Evolutionary conservation across 371 early-diverging fungal genomes (phyloP), one percentile per base, ranked within the genome.

Genomic region (Saksenaea oblongispora): DNA sequence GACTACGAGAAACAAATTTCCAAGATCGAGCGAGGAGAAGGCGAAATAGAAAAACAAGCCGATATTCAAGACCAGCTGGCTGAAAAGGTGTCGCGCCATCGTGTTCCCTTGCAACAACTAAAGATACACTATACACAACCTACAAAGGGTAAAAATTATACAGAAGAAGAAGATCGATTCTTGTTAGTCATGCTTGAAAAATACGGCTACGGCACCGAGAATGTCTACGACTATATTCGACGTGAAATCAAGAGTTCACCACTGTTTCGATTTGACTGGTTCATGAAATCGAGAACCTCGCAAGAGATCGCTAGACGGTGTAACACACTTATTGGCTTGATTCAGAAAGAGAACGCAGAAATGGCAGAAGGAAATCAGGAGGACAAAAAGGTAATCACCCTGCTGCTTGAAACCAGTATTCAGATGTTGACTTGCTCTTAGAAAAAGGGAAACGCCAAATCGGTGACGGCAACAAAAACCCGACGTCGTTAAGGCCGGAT

Each of bases 91-190:
- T 73, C 80, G 26, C 79, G 84, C 42, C 88, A 92, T 59, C 88
- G 89, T 34, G 76, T 89, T 11, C 96, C 98, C 9, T 78, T 95
- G 37, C 90, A 92, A 62, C 93, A 97, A 67, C 83, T 97, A 60
- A 87, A 87, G 75, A 87, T 98, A 36, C 87, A 89, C 3, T 95
- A 97, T 72, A 86, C 84, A 67, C 89, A 88, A 61, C 79, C 83
- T 5, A 90, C 87, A 51, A 92, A 90, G 62, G 95, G 96, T 59
- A 96, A 95, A 69, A 91, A 91, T 65, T 97, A 87, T 70, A 93
- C 94, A 2, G 98, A 98, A 65, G 97, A 96, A 41, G 99, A 98
- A 76, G 99, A 98, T 75, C 91, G 96, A 9, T 98, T 95, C 77
- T 66, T 98, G 72, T 74, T 98, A 34, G 94, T 97, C 31, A 86